These are phyloP conservation scores for Lodderomyces oxycetoniae DNA, from an alignment of 1,139 yeast genomes.

Conservation along the genomic window DNA sequence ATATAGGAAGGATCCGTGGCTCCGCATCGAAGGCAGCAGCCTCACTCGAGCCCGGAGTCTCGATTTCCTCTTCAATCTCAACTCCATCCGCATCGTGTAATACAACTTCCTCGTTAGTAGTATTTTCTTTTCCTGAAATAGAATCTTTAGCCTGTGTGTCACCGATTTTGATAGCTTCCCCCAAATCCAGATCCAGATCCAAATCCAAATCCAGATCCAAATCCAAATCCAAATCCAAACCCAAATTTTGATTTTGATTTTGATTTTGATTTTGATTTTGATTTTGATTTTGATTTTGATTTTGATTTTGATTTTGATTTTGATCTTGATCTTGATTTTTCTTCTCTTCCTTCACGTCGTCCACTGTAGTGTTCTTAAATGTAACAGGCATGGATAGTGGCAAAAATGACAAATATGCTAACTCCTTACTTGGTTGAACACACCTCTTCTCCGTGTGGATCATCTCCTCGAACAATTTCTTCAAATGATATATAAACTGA, in stretches of 20 bases:
- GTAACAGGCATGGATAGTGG: conserved; percentile 67
- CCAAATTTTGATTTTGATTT: too few relatives aligned
- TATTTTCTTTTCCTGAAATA: too few relatives aligned
- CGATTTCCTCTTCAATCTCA: conserved; percentile 7
- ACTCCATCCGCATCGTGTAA: not conserved
- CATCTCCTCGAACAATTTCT: conserved; percentile 65
- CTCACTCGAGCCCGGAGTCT: conserved; percentile 6
- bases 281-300: too few relatives aligned
- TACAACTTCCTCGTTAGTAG: conserved; percentile 11
- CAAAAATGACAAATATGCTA: conserved; percentile 84
- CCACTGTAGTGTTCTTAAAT: conserved; percentile 32
- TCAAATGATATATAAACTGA: conserved; percentile 71
- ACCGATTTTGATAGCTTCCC: too few relatives aligned
- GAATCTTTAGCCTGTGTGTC: too few relatives aligned
- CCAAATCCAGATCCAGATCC: too few relatives aligned
- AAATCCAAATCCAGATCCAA: too few relatives aligned
- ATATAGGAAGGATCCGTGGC: conserved; percentile 36
- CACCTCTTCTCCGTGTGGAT: conserved; percentile 57
- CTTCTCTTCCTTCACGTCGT: too few relatives aligned
- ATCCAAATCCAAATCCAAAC: too few relatives aligned
- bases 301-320: too few relatives aligned
- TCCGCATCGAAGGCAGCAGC: conserved; percentile 3
- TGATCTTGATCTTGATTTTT: too few relatives aligned
- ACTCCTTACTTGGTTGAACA: conserved; percentile 76
- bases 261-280: too few relatives aligned